Evolutionary conservation across 345 rosid genomes (phyloP).

Genomic region (Anacardium occidentale): DNA sequence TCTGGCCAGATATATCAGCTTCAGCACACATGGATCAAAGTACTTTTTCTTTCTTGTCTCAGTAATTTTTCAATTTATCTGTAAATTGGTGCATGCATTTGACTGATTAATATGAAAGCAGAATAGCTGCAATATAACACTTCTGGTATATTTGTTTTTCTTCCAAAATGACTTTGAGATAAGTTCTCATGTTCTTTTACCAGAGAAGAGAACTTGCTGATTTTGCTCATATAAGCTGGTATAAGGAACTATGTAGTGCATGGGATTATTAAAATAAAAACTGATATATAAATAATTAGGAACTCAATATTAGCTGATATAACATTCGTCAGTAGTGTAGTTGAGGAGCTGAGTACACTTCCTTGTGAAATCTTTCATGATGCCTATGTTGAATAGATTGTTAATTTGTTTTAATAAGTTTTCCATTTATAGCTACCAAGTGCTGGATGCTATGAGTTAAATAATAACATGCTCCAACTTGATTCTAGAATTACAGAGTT

Average conservation of each 20-base stretch:
- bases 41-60: conserved; percentile 17
- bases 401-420: not conserved
- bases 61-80: not conserved
- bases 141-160: not conserved
- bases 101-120: not conserved
- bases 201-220: not conserved
- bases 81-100: not conserved
- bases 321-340: not conserved
- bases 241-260: not conserved
- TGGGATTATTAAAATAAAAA: not conserved
- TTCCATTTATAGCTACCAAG: not conserved
- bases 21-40: conserved; percentile 36
- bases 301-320: not conserved
- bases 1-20: not conserved
- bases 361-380: not conserved
- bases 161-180: not conserved
- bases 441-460: not conserved
- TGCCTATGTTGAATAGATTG: not conserved
- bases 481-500: too few relatives aligned
- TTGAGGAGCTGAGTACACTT: not conserved
- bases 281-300: not conserved
- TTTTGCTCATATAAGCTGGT: not conserved
- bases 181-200: not conserved
- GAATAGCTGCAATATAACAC: not conserved
- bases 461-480: too few relatives aligned